Evolutionary conservation across 345 rosid species (phyloP), one percentile per base, ranked within the genome.

Genomic region (Mallotus nudiflorus): DNA sequence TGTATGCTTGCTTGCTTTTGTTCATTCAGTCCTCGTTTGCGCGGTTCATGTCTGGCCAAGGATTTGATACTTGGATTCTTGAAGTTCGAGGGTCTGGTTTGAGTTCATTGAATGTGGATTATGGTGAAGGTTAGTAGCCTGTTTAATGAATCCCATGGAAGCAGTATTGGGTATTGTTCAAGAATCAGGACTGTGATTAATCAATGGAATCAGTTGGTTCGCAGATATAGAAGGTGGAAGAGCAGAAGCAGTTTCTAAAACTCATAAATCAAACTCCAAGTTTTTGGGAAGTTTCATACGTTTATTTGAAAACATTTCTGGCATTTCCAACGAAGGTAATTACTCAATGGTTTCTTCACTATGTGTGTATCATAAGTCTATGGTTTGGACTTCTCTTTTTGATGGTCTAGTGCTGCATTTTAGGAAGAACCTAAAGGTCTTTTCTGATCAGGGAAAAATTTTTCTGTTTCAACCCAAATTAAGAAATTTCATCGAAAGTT

Each of bases 41-140:
- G 27, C 89, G 98, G 27, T 81, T 57, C 80, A 93, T 93, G 96
- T 83, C 87, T 65, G 74, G 76, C 65, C 89, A 86, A 66, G 97
- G 97, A 75, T 93, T 84, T 50, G 98, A 93, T 68, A 85, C 98
- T 1, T 89, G 98, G 98, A 84, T 83, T 73, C 83, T 93, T 71
- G 98, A 93, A 82, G 76, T 93, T 56, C 82, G 97, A 69, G 97
- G 93, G 72, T 85, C 91, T 28, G 98, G 98, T 8, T 78, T 93
- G 82, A 93, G 97, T 78, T 67, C 73, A 24, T 77, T 66, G 6
- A 77, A 24, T 49, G 19, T 54, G 48, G 83, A 80, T 6, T 46
- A 66, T 4, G 69, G 68, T 29, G 82, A 81, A 74, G 71, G 74
- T 72, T 53, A 33, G 3, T 22, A 56, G 18, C 37, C 29, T 70